A percentile compares a stretch with the other conserved stretches of the same genome.
These are phyloP conservation scores for Tolypocladium album DNA, from an alignment of 2,329 filamentous ascomycete genomes.

Conservation along the genomic window DNA sequence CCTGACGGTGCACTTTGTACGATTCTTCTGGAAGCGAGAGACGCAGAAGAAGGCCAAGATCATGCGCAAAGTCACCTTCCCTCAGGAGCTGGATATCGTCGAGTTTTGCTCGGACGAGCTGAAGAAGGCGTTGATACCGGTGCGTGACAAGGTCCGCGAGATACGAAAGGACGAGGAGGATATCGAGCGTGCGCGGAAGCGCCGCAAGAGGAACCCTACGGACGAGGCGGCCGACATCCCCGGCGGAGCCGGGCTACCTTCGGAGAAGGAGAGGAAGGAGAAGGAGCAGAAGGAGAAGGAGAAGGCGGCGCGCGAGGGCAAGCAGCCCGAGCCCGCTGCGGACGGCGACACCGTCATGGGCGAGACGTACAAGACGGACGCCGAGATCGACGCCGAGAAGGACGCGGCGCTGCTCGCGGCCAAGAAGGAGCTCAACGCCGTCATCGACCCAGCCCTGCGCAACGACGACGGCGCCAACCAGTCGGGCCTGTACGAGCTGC, in stretches of 20 bases:
- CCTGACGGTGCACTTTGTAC: constrained; percentile 91
- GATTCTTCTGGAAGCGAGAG: constrained; percentile 95
- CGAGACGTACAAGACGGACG: constrained; percentile 82
- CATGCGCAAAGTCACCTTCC: constrained; percentile 96
- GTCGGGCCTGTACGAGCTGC: constrained; percentile 88
- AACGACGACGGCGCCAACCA: constrained; percentile 80
- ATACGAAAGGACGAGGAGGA: constrained; percentile 93
- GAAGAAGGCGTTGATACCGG: constrained; percentile 69
- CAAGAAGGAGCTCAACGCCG: constrained; percentile 76
- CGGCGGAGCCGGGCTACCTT: constrained; percentile 34
- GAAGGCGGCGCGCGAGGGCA: constrained; percentile 32
- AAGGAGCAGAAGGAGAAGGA: constrained; percentile 34
- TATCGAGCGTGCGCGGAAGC: constrained; percentile 81
- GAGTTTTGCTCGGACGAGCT: constrained; percentile 94
- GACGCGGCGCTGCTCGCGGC: constrained; percentile 62
- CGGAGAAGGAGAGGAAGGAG: constrained; percentile 41
- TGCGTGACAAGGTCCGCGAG: constrained; percentile 94
- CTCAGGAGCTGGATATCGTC: constrained; percentile 80
- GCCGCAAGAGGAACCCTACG: constrained; percentile 60
- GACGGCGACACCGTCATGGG: constrained; percentile 67
- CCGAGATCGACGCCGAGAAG: constrained; percentile 80
- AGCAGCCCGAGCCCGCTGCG: constrained; percentile 18
- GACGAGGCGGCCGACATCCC: constrained; percentile 34
- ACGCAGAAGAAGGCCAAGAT: constrained; percentile 99
- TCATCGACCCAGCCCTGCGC: constrained; percentile 65